Base-by-base conservation (phyloP, 2,329 filamentous ascomycete species). In the Akanthomyces dipterigenus region DNA sequence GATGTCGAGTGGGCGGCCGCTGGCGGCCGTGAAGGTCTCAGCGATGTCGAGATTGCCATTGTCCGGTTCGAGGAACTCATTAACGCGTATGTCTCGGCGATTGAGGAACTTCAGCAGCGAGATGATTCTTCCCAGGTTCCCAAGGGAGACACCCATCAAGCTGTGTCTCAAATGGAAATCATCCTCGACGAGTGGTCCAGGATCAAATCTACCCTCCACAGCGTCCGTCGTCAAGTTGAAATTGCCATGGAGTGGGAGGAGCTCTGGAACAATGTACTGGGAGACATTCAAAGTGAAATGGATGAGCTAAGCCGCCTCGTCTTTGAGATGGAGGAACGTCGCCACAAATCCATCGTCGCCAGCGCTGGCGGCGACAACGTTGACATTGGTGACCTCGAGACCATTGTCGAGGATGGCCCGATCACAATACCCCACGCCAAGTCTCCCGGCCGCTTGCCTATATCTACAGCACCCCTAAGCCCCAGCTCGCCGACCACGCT, bases 161-260 rank as follows among this genome's bases (percentile, higher is more conserved):
- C 95, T 18, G 91, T 97, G 26, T 80, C 84, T 12, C 91, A 96
- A 76, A 96, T 98, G 89, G 93, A 98, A 69, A 80, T 82, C 22
- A 95, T 96, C 63, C 79, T 96, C 64, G 81, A 81, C 40, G 90
- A 93, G 69, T 99, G 95, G 95, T 82, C 86, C 49, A 86, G 87
- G 66, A 93, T 97, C 68, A 89, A 91, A 68, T 80, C 79, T 46
- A 88, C 89, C 1, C 78, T 99, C 55, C 89, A 88, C 65, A 87
- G 77, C 28, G 89, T 96, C 61, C 96, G 96, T 72, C 84, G 84
- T 53, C 93, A 98, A 70, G 93, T 99, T 20, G 95, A 98, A 74
- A 87, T 96, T 62, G 95, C 95, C 51, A 96, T 98, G 92, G 95
- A 99, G 71, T 99, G 93, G 93, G 93, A 97, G 73, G 93, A 98